Percentiles rank a stretch among this genome's conserved stretches.
Evolutionary conservation across 257 asterid genomes (phyloP).

Genomic region (Solanum sejunctum): DNA sequence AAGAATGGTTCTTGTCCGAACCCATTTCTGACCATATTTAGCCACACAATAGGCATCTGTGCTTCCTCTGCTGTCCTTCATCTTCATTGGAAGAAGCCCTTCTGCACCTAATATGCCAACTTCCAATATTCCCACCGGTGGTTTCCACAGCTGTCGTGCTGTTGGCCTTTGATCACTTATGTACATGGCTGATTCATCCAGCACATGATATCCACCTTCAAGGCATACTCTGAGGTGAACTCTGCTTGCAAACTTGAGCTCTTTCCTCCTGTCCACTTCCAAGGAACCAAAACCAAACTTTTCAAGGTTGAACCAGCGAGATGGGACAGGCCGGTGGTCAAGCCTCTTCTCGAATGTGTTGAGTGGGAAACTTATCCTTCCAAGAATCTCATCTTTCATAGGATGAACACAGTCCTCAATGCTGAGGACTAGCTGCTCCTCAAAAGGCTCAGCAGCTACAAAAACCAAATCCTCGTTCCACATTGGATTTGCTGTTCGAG

Average conservation of each 20-base stretch:
- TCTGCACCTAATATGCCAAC: slow-evolving; percentile 60
- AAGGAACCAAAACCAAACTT: slow-evolving; percentile 28
- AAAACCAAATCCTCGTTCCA: slow-evolving; percentile 74
- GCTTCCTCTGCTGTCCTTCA: slow-evolving; percentile 50
- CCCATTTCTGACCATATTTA: slow-evolving; percentile 75
- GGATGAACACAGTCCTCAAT: slow-evolving; percentile 55
- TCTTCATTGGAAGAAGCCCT: slow-evolving; percentile 73
- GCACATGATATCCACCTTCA: slow-evolving; percentile 82
- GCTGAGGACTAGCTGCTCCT: slow-evolving; percentile 51
- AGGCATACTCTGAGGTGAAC: slow-evolving; percentile 55
- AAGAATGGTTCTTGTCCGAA: slow-evolving; percentile 54
- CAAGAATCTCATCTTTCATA: slow-evolving; percentile 46
- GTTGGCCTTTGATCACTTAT: slow-evolving; percentile 69
- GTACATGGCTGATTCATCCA: slow-evolving; percentile 62
- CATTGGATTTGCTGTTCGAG: slow-evolving; percentile 42
- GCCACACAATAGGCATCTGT: slow-evolving; percentile 80
- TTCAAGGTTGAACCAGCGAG: slow-evolving; percentile 69
- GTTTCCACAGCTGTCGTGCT: slow-evolving; percentile 77
- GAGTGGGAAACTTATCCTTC: slow-evolving; percentile 39
- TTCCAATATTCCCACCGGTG: slow-evolving; percentile 55
- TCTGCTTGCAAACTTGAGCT: slow-evolving; percentile 47
- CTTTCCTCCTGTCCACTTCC: slow-evolving; percentile 44
- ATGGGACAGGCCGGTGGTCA: slow-evolving; percentile 59
- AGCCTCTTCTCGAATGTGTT: slow-evolving; percentile 48
- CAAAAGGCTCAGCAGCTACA: slow-evolving; percentile 72